Conservation (phyloP, 2,329 filamentous ascomycete genomes). For the Verticillium dahliae region DNA sequence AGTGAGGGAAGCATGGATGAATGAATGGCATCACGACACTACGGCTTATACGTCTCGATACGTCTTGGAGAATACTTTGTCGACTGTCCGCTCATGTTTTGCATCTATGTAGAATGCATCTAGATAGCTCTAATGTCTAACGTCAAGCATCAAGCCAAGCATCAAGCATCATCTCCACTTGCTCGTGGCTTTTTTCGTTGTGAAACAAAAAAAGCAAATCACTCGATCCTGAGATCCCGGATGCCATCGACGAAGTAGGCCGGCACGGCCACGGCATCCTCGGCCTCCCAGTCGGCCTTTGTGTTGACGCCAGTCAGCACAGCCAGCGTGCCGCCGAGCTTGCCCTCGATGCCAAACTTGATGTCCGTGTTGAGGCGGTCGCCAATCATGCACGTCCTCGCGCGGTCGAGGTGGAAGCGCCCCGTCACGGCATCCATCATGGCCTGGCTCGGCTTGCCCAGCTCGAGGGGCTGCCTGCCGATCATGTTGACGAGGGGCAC, state of each 20-base stretch:
- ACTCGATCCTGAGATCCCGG: conserved; percentile 54
- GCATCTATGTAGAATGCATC: conserved; percentile 1
- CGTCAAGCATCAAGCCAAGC: not conserved
- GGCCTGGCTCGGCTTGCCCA: conserved; percentile 94
- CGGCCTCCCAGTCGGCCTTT: conserved; percentile 74
- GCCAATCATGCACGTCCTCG: conserved; percentile 88
- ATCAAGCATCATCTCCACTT: conserved; percentile 1
- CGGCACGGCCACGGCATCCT: conserved; percentile 63
- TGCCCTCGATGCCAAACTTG: conserved; percentile 85
- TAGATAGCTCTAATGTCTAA: not conserved
- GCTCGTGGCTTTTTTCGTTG: not conserved
- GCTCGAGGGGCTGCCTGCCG: conserved; percentile 61
- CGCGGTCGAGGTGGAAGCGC: conserved; percentile 83
- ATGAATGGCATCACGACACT: not conserved
- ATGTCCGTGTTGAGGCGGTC: conserved; percentile 95
- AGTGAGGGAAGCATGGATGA: not conserved
- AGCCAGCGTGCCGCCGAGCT: conserved; percentile 82
- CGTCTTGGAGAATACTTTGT: conserved; percentile 11
- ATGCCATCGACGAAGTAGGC: conserved; percentile 79
- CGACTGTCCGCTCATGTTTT: not conserved
- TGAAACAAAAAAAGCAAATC: too few relatives aligned
- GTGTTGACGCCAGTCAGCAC: conserved; percentile 86
- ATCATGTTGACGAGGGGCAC: conserved; percentile 72
- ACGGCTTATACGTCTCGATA: not conserved
- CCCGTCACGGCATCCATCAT: conserved; percentile 99